Base-by-base conservation (phyloP, 1,139 yeast species). In the Pichia sp. region DNA sequence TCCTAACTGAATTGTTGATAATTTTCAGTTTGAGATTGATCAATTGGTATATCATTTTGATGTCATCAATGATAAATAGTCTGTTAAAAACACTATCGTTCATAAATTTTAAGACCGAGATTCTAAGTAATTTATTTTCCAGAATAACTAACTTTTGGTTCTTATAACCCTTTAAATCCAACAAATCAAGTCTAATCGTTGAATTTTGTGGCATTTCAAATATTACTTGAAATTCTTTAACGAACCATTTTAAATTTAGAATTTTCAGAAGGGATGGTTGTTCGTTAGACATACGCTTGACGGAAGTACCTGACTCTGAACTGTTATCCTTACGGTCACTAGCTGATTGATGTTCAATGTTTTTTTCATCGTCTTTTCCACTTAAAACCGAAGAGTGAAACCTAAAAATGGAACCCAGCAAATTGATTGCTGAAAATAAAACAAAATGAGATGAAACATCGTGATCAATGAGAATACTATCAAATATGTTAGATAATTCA, bases 361-460 rank as follows among this genome's bases (percentile, higher is more conserved):
- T 16, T 16, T 16, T 16, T 16, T 16, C 23, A 16, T 16, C 23
- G 23, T 16, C 23, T 16, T 16, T 16, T 16, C 23, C 23, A 16
- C 23, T 16, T 16, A 16, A 16, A 16, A 16, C 23, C 23, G 23
- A 16, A 16, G 23, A 16, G 33, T 73, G 80, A 46, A 62, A 62
- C 5, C 72, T 43, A 3, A 78, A 48, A 4, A 73, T 68, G 50
- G 77, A 77, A 44, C 70, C 67, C 23, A 81, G 52, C 11, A 81
- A 59, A 53, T 76, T 77, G 3, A 77, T 52, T 7, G 79, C 65
- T 1, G 88, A 84, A 16, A 79, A 58, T 0, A 77, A 51, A 1
- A 75, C 66, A 56, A 79, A 80, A 29, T 74, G 62, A 32, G 75
- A 72, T 52, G 70, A 71, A 10, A 73, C 61, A 40, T 81, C 36